phyloP scores from a whole-genome alignment of 2,329 filamentous ascomycete genomes.

The Hypoxylon sp. region DNA sequence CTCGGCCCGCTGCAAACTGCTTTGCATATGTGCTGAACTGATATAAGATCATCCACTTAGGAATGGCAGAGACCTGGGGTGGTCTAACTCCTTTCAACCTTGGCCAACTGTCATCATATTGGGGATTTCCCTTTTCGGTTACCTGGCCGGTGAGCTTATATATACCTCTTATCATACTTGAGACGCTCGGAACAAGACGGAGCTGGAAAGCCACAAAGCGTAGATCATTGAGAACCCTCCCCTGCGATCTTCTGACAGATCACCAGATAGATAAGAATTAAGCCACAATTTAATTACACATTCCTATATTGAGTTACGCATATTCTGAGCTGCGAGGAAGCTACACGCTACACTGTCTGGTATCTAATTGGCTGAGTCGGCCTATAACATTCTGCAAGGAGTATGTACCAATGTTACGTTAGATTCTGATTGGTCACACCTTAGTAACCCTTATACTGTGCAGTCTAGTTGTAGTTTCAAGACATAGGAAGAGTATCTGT shows the following conservation, averaged over 20 bases:
- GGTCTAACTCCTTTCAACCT: neutral
- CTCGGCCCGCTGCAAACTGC: conserved; percentile 36
- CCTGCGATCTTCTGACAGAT: conserved; percentile 2
- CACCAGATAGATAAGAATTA: neutral
- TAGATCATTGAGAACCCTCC: neutral
- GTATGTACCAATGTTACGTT: neutral
- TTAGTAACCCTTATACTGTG: neutral
- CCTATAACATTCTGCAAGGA: neutral
- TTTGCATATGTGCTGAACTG: neutral
- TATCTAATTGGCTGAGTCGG: neutral
- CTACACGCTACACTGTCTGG: neutral
- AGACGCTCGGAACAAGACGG: conserved; percentile 2
- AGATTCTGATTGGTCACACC: neutral
- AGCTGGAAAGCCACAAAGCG: neutral
- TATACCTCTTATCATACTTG: neutral
- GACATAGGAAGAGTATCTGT: neutral
- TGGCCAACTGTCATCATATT: neutral
- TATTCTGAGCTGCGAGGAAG: neutral
- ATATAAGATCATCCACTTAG: neutral
- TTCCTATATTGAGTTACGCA: neutral
- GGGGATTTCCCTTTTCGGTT: neutral
- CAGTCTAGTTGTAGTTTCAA: neutral
- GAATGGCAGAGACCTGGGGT: neutral
- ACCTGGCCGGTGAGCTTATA: neutral
- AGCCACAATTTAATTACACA: neutral